Evolutionary conservation across 169 alveolate genomes (phyloP).

Genomic region (Cryptosporidium felis): DNA sequence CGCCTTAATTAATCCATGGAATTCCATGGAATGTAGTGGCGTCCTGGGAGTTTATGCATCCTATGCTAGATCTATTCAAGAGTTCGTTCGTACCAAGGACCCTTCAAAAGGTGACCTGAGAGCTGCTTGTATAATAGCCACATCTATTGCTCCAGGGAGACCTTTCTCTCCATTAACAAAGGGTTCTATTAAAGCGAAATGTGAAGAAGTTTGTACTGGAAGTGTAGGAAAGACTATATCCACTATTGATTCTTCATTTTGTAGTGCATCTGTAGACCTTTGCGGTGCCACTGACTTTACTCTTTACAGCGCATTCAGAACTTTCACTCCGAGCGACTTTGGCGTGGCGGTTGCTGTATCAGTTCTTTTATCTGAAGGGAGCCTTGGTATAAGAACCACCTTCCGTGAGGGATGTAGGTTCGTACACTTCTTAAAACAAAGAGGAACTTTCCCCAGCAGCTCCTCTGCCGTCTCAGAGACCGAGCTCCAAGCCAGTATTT

Average conservation of each 20-base stretch:
- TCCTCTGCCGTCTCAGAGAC: constrained; percentile 10
- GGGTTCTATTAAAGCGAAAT: constrained; percentile 30
- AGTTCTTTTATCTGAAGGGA: constrained; percentile 7
- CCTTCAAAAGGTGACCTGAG: constrained; percentile 17
- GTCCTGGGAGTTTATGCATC: constrained; percentile 21
- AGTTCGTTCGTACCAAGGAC: background rate
- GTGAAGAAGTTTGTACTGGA: constrained; percentile 43
- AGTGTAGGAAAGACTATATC: background rate
- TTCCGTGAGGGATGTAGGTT: constrained; percentile 70
- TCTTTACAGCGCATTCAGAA: background rate
- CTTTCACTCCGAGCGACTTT: background rate
- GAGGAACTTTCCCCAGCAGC: background rate
- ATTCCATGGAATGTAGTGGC: constrained; percentile 70
- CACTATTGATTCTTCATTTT: constrained; percentile 7
- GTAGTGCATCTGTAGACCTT: constrained; percentile 13
- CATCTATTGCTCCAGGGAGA: constrained; percentile 52
- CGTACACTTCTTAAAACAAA: background rate
- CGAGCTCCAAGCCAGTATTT: background rate
- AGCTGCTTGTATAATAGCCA: constrained; percentile 36
- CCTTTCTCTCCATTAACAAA: constrained; percentile 32
- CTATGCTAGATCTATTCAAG: constrained; percentile 38
- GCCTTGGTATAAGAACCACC: background rate
- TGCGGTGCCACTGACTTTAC: constrained; percentile 37
- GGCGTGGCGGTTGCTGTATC: constrained; percentile 59
- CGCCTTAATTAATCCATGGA: constrained; percentile 48